Base-by-base conservation (phyloP, 805 yeast species). In the Candida sonorensis region DNA sequence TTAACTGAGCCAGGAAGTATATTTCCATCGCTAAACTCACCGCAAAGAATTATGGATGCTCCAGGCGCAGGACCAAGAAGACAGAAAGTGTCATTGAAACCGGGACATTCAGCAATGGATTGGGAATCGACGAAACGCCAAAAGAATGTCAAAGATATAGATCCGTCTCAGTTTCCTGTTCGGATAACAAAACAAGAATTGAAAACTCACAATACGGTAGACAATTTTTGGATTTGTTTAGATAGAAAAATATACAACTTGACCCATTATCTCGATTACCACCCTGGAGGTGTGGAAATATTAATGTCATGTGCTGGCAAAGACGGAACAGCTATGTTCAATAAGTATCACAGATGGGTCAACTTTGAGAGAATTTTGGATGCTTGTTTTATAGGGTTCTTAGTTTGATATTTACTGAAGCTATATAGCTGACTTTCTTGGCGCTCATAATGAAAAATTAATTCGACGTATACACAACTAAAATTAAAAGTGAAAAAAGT, bases 201-300 rank as follows among this genome's bases (percentile, higher is more conserved):
- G 34, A 58, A 60, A 26, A 62, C 56, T 30, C 97, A 90, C 54
- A 66, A 62, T 13, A 53, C 66, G 0, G 41, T 38, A n/a, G 70
- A 69, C 0, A 95, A 92, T 50, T 83, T 83, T 37, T 90, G 97
- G 97, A 81, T 92, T 3, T 75, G 75, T 21, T 67, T 90, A 7
- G 75, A 74, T 27, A 84, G 87, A 4, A 81, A 75, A 46, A 94
- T 90, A 2, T 90, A 83, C 61, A 85, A 88, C 49, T 64, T 90
- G n/a, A 77, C 96, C 1, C 77, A 81, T 10, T 90, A 92, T 55
- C 51, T 92, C 22, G 64, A 72, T 34, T 92, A 77, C 55, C 98
- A 90, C 45, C 98, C 98, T 0, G 98, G 98, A 22, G 98, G 98
- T 2, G 76, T 66, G 4, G 75, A 73, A 6, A 84, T 86, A 48